Base-by-base conservation (phyloP, 768 basidiomycete species). In the Suillus brevipes region DNA sequence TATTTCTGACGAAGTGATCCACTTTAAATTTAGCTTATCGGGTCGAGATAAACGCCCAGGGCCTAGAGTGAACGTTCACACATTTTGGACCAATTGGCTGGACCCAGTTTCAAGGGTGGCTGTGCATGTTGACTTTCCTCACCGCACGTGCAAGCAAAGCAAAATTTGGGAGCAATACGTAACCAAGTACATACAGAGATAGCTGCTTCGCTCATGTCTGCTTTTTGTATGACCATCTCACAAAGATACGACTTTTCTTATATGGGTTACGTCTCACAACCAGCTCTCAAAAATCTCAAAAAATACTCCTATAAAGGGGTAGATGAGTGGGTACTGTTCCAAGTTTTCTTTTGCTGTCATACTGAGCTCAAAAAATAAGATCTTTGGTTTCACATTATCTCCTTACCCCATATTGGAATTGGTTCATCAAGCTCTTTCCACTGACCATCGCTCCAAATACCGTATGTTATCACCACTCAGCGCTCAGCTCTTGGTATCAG, bases 361-460 rank as follows among this genome's bases (percentile, higher is more conserved):
- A 38, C 62, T 25, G 38, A 36, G 10, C 64, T 59, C 66, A 62
- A 64, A 65, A 57, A 42, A 62, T 28, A 65, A 58, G 93, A 74
- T 96, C 94, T 10, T 69, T 92, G 38, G 70, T 91, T 2, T 93
- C 93, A 45, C 82, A 85, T 72, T 89, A 90, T 75, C 78, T 95
- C 28, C 80, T 98, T 61, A 85, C 87, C 52, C 92, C 91, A 3
- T 97, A 90, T 78, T 97, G 95, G 95, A 92, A 82, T 40, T 92
- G 91, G 91, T 87, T 97, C 66, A 91, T 97, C 62, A 94, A 87
- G 6, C 82, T 95, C 31, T 96, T 92, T 87, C 95, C 95, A 2
- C 81, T 84, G 53, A 88, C 82, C 53, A 81, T 98, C 7, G 95
- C 95, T 0, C 95, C 95, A 2, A 98, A 98, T 75, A 90, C 90